Percentiles rank a stretch among this genome's conserved stretches.
phyloP scores from a whole-genome alignment of 2,329 filamentous ascomycete genomes.

The Cladophialophora immunda region DNA sequence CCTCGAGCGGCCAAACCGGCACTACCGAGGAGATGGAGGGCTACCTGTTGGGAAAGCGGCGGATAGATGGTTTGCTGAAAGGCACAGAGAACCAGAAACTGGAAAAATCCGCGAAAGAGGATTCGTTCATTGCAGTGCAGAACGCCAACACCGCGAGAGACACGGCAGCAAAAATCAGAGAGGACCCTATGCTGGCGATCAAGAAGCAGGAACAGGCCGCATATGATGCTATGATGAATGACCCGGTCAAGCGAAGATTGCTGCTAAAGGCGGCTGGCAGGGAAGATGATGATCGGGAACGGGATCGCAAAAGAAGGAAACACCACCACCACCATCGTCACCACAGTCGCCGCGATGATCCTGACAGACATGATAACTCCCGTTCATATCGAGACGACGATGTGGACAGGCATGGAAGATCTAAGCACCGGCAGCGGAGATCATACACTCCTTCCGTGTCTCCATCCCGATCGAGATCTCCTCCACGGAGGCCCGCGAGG shows the following conservation, averaged over 20 bases:
- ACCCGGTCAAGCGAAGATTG: conserved; percentile 49
- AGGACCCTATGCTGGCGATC: conserved; percentile 91
- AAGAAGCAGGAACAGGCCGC: conserved; percentile 89
- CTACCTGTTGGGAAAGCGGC: conserved; percentile 88
- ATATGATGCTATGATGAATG: conserved; percentile 66
- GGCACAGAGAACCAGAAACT: conserved; percentile 82
- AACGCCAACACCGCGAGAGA: conserved; percentile 80
- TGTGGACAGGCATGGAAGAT: conserved; percentile 36
- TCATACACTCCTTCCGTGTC: conserved; percentile 51
- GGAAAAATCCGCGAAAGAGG: conserved; percentile 74
- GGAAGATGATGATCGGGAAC: conserved; percentile 46
- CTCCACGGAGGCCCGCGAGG: conserved; percentile 45
- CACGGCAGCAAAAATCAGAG: conserved; percentile 83
- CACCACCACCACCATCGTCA: conserved; percentile 48
- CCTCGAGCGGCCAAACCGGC: conserved; percentile 76
- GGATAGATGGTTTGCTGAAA: conserved; percentile 87
- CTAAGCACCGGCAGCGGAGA: conserved; percentile 51
- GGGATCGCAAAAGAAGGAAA: conserved; percentile 57
- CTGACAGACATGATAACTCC: conserved; percentile 25
- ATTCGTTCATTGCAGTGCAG: conserved; percentile 70
- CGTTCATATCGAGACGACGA: conserved; percentile 40
- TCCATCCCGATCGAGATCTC: conserved; percentile 39
- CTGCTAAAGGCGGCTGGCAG: conserved; percentile 65
- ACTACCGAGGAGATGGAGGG: conserved; percentile 90
- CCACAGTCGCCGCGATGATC: conserved; percentile 29